Evolutionary conservation across 2,329 filamentous ascomycete species (phyloP).

Genomic region (Endothia cerciana): DNA sequence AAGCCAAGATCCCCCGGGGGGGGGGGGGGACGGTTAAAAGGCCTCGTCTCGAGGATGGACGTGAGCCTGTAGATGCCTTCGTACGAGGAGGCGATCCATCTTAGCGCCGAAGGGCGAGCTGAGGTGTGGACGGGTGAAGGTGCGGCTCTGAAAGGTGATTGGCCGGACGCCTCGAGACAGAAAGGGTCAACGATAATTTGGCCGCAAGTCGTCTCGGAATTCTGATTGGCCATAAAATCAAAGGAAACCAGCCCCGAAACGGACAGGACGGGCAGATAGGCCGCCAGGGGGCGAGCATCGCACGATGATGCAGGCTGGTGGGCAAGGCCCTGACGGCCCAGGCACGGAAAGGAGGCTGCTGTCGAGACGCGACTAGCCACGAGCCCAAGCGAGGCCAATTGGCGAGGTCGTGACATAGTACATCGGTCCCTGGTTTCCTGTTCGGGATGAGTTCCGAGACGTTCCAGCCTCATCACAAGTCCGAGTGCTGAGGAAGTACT

Average conservation of each 20-base stretch:
- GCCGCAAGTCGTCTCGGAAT: conserved; percentile 23
- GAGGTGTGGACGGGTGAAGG: conserved; percentile 33
- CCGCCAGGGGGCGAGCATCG: conserved; percentile 16
- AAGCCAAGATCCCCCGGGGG: conserved; percentile 28
- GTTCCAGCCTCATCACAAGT: conserved; percentile 18
- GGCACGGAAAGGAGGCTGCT: conserved; percentile 20
- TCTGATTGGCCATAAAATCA: conserved; percentile 31
- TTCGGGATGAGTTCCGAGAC: conserved; percentile 27
- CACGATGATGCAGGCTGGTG: conserved; percentile 7
- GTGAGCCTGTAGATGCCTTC: conserved; percentile 40
- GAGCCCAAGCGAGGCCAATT: conserved; percentile 7
- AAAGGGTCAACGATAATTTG: conserved; percentile 26
- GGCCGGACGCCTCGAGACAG: conserved; percentile 27
- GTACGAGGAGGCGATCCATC: conserved; percentile 31
- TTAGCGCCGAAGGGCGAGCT: conserved; percentile 32
- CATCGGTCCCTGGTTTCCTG: conserved; percentile 24
- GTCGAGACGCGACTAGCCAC: conserved; percentile 13
- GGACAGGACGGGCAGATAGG: conserved; percentile 14
- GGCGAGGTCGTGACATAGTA: conserved; percentile 2
- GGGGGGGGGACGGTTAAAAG: conserved; percentile 28
- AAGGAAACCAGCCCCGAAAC: conserved; percentile 21
- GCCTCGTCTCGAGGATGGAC: conserved; percentile 31
- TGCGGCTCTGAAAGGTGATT: conserved; percentile 34
- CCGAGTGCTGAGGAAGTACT: conserved; percentile 7
- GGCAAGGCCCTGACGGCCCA: conserved; percentile 17